A percentile compares a stretch with the other conserved stretches of the same genome.
Conservation (phyloP, 2,329 filamentous ascomycete genomes). For the Rachicladosporium sp. region DNA sequence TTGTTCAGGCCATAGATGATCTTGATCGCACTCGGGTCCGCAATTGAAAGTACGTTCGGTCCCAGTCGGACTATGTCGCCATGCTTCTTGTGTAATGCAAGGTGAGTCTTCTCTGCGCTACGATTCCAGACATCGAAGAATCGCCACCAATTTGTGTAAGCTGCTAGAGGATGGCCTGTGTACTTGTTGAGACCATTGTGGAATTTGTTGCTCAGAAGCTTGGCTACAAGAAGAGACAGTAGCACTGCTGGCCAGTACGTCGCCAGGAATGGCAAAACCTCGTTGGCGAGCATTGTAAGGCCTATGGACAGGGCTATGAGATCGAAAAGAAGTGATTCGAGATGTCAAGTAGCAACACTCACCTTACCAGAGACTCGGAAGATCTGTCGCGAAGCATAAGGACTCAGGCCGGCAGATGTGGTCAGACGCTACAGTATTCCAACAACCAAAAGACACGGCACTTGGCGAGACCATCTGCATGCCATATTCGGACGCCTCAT, state of each 20-base stretch:
- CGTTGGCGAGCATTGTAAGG: conserved; percentile 20
- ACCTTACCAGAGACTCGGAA: too few species aligned
- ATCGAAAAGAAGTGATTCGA: not conserved
- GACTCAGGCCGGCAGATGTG: too few species aligned
- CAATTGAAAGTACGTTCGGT: conserved; percentile 62
- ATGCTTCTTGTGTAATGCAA: conserved; percentile 55
- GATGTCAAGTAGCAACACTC: too few species aligned
- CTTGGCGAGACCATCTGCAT: too few species aligned
- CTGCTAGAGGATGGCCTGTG: conserved; percentile 59
- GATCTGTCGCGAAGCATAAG: too few species aligned
- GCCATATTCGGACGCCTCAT: too few species aligned
- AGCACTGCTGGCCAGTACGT: conserved; percentile 32
- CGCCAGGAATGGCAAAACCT: conserved; percentile 15
- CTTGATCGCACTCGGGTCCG: conserved; percentile 60
- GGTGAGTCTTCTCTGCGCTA: conserved; percentile 55
- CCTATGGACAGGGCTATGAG: conserved; percentile 1
- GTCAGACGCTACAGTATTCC: too few species aligned
- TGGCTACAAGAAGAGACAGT: conserved; percentile 18
- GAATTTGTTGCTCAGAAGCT: conserved; percentile 34
- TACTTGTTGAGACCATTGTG: conserved; percentile 53
- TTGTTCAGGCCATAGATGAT: conserved; percentile 74
- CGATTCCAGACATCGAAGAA: conserved; percentile 55
- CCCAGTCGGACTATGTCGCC: conserved; percentile 65
- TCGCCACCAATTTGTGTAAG: conserved; percentile 61
- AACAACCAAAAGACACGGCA: too few species aligned